Evolutionary conservation across 257 asterid genomes (phyloP), one percentile per base, ranked within the genome.

Genomic region (Solanum arcanum): DNA sequence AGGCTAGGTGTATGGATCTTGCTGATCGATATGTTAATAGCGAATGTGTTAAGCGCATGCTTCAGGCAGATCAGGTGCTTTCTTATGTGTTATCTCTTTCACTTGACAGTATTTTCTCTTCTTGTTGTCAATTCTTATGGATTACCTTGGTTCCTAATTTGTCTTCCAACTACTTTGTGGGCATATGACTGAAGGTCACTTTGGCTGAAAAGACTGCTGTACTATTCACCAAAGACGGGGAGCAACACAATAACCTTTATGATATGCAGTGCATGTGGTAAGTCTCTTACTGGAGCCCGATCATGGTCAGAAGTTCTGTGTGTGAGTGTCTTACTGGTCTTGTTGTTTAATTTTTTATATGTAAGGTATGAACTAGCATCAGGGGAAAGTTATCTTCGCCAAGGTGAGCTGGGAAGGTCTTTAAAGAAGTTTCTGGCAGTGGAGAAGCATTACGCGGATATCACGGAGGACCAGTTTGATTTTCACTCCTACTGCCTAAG

Each of bases 231-330:
- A 97, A 96, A 95, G 99, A 97, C 80, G 99, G 99, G 86, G 99
- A 97, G 87, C 99, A 95, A 88, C 99, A 97, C 89, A 97, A 95
- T 91, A 97, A 93, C 89, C 98, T 97, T 85, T 95, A 97, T 77
- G 99, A 97, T 91, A 97, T 97, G 99, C 99, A 97, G 93, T 96
- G 99, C 98, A 97, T 97, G 99, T 97, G 99, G 99, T 96, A 81
- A 27, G 94, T 87, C 69, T 49, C 69, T 52, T 41, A 12, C 62
- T 84, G 85, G 69, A 29, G 69, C 69, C 85, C 1, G 8, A 49
- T 81, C 85, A 49, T 31, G 85, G 12, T 49, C 18, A 29, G 69
- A 18, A 81, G 85, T 81, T 78, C 9, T 25, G 84, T 47, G 85
- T 47, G 85, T 27, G 29, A 11, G 44, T 18, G 21, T 80, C 68